Evolutionary conservation across 208 protist species (phyloP).

Genomic region (Wallacemonas sp.): DNA sequence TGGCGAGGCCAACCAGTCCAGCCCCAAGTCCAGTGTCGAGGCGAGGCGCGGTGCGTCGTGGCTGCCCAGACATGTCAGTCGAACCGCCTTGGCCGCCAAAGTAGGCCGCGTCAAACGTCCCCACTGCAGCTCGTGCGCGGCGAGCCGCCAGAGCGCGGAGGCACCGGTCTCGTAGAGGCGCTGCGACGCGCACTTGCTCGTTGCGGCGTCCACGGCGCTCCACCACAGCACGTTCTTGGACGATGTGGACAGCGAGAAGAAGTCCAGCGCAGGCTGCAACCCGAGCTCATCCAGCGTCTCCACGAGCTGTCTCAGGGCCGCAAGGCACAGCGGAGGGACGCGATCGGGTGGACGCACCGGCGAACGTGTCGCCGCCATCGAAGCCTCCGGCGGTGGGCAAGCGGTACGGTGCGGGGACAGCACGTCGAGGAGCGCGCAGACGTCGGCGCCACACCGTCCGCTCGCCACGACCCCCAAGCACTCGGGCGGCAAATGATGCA

Average conservation of each 20-base stretch:
- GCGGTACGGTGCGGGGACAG: conserved; percentile 1
- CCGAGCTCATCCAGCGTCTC: conserved; percentile 24
- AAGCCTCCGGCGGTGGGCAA: not conserved
- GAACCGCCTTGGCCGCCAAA: conserved; percentile 12
- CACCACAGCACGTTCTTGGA: conserved; percentile 29
- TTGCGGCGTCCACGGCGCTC: conserved; percentile 19
- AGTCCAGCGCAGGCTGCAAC: conserved; percentile 21
- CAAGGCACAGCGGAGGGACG: conserved; percentile 1
- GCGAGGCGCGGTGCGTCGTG: conserved; percentile 15
- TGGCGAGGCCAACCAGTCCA: not conserved
- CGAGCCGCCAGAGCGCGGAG: conserved; percentile 28
- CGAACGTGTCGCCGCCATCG: not conserved
- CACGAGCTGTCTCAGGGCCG: conserved; percentile 24
- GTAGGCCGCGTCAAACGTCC: not conserved
- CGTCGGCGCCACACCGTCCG: conserved; percentile 3
- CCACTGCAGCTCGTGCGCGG: conserved; percentile 20
- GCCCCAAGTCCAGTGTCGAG: conserved; percentile 8
- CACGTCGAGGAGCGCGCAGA: conserved; percentile 19
- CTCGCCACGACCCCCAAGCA: conserved; percentile 28
- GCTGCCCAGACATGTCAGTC: conserved; percentile 19
- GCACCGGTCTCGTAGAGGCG: conserved; percentile 28
- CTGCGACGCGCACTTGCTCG: conserved; percentile 10
- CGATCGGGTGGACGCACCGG: not conserved
- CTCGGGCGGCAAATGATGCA: conserved; percentile 30
- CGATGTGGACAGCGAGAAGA: conserved; percentile 17